These are phyloP conservation scores for Narthecium ossifragum DNA, from an alignment of 106 monocot genomes.

Conservation along the genomic window DNA sequence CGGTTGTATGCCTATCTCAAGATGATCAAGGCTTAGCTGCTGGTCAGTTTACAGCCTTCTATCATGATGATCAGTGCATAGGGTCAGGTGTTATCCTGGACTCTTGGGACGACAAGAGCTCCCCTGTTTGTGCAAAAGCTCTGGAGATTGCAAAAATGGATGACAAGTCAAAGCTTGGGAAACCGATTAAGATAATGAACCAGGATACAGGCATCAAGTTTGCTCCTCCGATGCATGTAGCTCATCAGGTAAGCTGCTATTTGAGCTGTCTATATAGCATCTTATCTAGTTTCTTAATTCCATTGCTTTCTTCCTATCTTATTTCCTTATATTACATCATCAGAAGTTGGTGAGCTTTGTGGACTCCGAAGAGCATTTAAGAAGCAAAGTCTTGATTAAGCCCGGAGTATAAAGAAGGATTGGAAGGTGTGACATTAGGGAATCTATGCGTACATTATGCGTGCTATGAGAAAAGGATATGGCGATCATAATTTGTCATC, in stretches of 20 bases:
- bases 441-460: background rate
- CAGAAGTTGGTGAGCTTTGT: background rate
- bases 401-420: background rate
- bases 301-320: no score
- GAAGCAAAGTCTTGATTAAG: background rate
- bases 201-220: background rate
- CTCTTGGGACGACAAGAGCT: slow-evolving; percentile 52
- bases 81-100: slow-evolving; percentile 92
- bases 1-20: slow-evolving; percentile 62
- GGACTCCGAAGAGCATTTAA: background rate
- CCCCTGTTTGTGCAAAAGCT: slow-evolving; percentile 74
- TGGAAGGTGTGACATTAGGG: background rate
- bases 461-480: no score
- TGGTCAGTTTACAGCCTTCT: slow-evolving; percentile 92
- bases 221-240: background rate
- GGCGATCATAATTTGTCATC: no score
- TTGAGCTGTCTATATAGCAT: no score
- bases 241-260: no score
- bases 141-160: slow-evolving; percentile 66
- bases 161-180: slow-evolving; percentile 78
- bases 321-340: no score
- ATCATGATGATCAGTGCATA: slow-evolving; percentile 49
- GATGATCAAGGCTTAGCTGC: slow-evolving; percentile 98
- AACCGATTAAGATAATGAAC: slow-evolving; percentile 76
- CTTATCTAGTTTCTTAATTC: no score